phyloP scores from a whole-genome alignment of 805 yeast species.

The Candida tammaniensis region DNA sequence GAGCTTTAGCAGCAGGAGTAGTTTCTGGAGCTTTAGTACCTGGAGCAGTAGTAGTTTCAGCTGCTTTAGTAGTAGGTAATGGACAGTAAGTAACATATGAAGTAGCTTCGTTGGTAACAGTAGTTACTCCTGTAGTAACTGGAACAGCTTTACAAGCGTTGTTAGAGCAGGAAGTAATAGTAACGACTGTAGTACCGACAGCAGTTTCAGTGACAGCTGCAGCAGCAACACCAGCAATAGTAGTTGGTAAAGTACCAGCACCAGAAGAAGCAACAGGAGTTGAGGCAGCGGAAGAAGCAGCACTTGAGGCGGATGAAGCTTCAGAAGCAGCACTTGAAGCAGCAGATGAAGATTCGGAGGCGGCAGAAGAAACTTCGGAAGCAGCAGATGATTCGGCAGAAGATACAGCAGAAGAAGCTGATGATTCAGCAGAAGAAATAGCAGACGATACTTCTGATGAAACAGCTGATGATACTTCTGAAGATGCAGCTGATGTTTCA shows the following conservation, averaged over 20 bases:
- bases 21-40: conserved; percentile 11
- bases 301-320: conserved; percentile 5
- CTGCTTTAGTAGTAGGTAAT: conserved; percentile 19
- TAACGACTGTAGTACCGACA: conserved; percentile 18
- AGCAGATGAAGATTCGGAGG: conserved; percentile 1
- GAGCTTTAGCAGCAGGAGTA: conserved; percentile 13
- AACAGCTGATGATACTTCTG: neutral
- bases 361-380: neutral
- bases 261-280: conserved; percentile 6
- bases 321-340: neutral
- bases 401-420: conserved; percentile 4
- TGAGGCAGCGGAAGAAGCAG: conserved; percentile 10
- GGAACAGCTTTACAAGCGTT: conserved; percentile 25
- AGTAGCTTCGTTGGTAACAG: conserved; percentile 26
- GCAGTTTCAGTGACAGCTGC: conserved; percentile 19
- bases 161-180: conserved; percentile 31
- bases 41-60: conserved; percentile 20
- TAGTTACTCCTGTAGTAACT: conserved; percentile 34
- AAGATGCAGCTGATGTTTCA: conserved; percentile 2
- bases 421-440: neutral
- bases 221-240: conserved; percentile 7
- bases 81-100: conserved; percentile 32
- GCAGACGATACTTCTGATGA: conserved; percentile 1
- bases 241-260: conserved; percentile 12
- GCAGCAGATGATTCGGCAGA: neutral